Percentiles rank a stretch among this genome's conserved stretches.
Evolutionary conservation across 2,329 filamentous ascomycete genomes (phyloP).

Genomic region (Cordyceps militaris): DNA sequence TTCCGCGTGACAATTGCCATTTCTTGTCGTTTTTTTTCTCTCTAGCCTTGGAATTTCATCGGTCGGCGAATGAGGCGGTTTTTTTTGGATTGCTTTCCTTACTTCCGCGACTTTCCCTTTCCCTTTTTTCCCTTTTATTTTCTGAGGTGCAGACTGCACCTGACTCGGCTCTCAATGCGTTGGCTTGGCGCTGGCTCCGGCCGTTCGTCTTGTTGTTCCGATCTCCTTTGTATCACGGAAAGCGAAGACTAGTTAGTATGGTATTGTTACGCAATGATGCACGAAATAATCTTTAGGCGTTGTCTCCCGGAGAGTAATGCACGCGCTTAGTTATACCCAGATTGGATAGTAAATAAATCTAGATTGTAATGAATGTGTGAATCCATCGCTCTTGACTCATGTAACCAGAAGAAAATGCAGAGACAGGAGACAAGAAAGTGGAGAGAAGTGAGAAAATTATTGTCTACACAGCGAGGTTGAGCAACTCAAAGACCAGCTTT

Average conservation of each 20-base stretch:
- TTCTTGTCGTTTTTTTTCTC: background rate
- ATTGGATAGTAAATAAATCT: constrained; percentile 5
- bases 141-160: background rate
- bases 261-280: background rate
- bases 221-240: background rate
- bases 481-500: background rate
- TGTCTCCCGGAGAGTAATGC: background rate
- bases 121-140: background rate
- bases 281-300: background rate
- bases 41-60: background rate
- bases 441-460: background rate
- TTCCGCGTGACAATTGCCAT: background rate
- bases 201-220: background rate
- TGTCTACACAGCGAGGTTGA: background rate
- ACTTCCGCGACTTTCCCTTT: too few species aligned
- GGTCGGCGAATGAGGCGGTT: background rate
- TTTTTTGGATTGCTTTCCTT: background rate
- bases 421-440: background rate
- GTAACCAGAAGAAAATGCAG: background rate
- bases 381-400: background rate
- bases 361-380: background rate
- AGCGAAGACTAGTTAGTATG: background rate
- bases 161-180: background rate
- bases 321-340: constrained; percentile 4
- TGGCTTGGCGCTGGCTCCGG: background rate